Conservation (phyloP, 2,329 filamentous ascomycete genomes). For the Exophiala sp. region DNA sequence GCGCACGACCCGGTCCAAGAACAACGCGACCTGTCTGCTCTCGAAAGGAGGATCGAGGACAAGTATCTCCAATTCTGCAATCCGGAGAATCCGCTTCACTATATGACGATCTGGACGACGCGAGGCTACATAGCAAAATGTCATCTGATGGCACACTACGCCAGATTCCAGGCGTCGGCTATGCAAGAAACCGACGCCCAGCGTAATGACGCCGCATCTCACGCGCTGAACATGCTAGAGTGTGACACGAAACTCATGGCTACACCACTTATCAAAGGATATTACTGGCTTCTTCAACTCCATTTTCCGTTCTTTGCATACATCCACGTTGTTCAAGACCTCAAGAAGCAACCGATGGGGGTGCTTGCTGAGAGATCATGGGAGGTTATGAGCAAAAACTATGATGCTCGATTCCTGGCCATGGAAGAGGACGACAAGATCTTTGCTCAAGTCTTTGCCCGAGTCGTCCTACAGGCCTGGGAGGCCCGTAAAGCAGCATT, state of each 20-base stretch:
- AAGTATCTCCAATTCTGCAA: slow-evolving; percentile 45
- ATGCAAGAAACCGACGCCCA: slow-evolving; percentile 26
- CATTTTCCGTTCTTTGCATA: slow-evolving; percentile 52
- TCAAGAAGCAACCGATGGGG: slow-evolving; percentile 37
- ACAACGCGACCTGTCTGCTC: slow-evolving; percentile 30
- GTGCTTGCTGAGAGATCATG: slow-evolving; percentile 39
- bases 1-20: slow-evolving; percentile 24
- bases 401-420: slow-evolving; percentile 33
- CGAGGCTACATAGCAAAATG: slow-evolving; percentile 48
- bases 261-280: slow-evolving; percentile 42
- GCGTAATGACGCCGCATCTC: slow-evolving; percentile 32
- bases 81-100: slow-evolving; percentile 43
- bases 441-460: slow-evolving; percentile 35
- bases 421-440: slow-evolving; percentile 14
- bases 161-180: too few species aligned
- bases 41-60: slow-evolving; percentile 45
- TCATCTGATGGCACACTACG: slow-evolving; percentile 45
- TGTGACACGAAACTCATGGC: slow-evolving; percentile 46
- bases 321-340: slow-evolving; percentile 44
- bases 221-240: slow-evolving; percentile 41
- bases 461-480: slow-evolving; percentile 43
- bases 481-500: slow-evolving; percentile 30
- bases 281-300: slow-evolving; percentile 41
- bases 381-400: slow-evolving; percentile 47
- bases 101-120: slow-evolving; percentile 47